These are phyloP conservation scores for Endoconidiophora polonica DNA, from an alignment of 2,329 filamentous ascomycete genomes.

Conservation along the genomic window DNA sequence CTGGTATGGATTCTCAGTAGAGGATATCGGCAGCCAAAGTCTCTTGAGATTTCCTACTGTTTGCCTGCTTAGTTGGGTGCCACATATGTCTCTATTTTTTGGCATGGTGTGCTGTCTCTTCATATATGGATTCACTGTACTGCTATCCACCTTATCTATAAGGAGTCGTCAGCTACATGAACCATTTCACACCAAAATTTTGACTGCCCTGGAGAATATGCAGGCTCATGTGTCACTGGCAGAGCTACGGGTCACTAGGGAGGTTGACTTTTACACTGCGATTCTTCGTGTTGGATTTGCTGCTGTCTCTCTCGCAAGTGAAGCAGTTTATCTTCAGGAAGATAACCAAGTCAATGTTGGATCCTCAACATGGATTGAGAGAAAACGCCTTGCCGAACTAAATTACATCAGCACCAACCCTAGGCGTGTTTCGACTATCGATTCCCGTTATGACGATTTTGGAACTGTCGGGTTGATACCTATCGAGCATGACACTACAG, in stretches of 20 bases:
- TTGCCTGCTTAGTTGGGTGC: constrained; percentile 86
- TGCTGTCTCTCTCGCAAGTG: constrained; percentile 80
- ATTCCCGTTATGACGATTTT: constrained; percentile 33
- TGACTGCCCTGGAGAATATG: constrained; percentile 67
- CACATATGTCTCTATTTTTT: constrained; percentile 69
- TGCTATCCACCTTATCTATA: constrained; percentile 44
- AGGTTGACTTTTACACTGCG: constrained; percentile 92
- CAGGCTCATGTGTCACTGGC: constrained; percentile 80
- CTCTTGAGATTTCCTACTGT: constrained; percentile 82
- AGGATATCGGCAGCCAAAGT: constrained; percentile 44
- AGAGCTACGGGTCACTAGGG: constrained; percentile 61
- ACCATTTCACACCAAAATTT: background rate
- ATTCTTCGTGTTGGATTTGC: constrained; percentile 74
- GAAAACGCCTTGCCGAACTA: constrained; percentile 65
- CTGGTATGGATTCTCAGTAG: constrained; percentile 42
- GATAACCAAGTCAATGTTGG: constrained; percentile 59
- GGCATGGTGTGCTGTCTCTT: constrained; percentile 60
- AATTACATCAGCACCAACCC: constrained; percentile 40
- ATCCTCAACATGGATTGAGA: constrained; percentile 78
- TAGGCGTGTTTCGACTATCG: constrained; percentile 29
- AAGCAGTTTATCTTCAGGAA: constrained; percentile 91
- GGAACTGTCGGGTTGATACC: constrained; percentile 40
- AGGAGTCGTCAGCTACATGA: background rate
- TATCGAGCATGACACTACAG: constrained; percentile 28
- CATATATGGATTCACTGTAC: constrained; percentile 64